Conservation (phyloP, 129 eudicot genomes). For the Deinandra increscens region DNA sequence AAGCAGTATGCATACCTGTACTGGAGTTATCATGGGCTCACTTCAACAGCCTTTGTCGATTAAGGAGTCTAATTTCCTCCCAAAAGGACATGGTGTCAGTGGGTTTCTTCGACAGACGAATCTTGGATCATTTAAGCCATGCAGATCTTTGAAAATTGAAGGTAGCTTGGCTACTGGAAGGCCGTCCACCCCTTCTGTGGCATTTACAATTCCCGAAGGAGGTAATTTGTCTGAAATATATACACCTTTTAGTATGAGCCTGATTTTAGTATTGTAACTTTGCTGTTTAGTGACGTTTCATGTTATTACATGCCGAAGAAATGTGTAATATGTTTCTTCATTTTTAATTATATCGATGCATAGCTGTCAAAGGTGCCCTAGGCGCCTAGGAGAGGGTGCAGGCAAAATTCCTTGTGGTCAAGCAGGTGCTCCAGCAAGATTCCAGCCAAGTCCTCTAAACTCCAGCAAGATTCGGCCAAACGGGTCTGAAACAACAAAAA, state of each 20-base stretch:
- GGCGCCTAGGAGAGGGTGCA: no score
- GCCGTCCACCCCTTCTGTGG: conserved; percentile 51
- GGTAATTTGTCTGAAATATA: conserved; percentile 32
- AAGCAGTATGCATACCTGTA: conserved; percentile 61
- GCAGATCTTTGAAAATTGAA: conserved; percentile 48
- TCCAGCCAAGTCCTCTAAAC: no score
- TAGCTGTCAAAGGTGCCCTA: no score
- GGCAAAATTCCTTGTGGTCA: no score
- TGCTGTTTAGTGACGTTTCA: no score
- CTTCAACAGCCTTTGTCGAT: conserved; percentile 58
- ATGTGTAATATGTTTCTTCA: not conserved
- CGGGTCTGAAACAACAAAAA: no score
- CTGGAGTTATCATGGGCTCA: conserved; percentile 58
- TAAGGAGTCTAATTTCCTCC: conserved; percentile 42
- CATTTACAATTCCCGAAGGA: conserved; percentile 49
- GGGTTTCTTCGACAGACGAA: conserved; percentile 34
- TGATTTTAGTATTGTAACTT: no score
- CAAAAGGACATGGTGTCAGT: conserved; percentile 35
- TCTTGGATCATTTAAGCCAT: conserved; percentile 45
- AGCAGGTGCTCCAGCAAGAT: no score
- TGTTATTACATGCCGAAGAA: not conserved
- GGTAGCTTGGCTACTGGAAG: conserved; percentile 56
- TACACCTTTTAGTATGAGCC: not conserved
- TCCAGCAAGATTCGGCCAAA: no score
- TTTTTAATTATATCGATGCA: not conserved